phyloP scores from a whole-genome alignment of 2,329 filamentous ascomycete genomes.

The Fusarium proliferatum region DNA sequence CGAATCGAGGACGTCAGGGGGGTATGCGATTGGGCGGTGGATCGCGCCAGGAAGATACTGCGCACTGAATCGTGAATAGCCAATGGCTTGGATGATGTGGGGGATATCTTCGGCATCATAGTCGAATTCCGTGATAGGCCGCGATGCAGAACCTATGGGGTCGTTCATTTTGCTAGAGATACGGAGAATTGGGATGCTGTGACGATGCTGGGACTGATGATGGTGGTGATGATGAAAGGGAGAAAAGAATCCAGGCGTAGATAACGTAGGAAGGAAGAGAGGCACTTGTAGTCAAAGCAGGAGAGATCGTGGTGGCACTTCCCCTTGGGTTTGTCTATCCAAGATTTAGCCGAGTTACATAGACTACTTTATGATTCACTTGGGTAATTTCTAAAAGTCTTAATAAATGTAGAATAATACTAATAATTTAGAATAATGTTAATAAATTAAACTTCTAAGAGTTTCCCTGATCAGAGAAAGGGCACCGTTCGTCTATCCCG shows the following conservation, averaged over 20 bases:
- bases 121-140: accelerated
- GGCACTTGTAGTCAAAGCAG: not conserved
- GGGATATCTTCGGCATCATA: too few species aligned
- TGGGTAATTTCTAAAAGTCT: too few species aligned
- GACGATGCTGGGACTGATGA: not conserved
- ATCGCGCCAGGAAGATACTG: too few species aligned
- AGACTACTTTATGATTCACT: too few species aligned
- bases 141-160: accelerated
- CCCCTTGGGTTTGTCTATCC: not conserved
- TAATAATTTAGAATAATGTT: too few species aligned
- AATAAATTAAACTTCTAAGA: too few species aligned
- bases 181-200: not conserved
- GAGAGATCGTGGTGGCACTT: not conserved
- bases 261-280: not conserved
- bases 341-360: not conserved
- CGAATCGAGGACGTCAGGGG: too few species aligned
- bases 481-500: not conserved
- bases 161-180: not conserved
- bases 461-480: not conserved
- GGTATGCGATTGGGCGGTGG: too few species aligned
- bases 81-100: too few species aligned
- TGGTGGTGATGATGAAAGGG: not conserved
- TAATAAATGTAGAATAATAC: accelerated
- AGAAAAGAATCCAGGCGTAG: accelerated
- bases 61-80: too few species aligned